Conservation (phyloP, 2,329 filamentous ascomycete genomes). For the Colletotrichum incanum region DNA sequence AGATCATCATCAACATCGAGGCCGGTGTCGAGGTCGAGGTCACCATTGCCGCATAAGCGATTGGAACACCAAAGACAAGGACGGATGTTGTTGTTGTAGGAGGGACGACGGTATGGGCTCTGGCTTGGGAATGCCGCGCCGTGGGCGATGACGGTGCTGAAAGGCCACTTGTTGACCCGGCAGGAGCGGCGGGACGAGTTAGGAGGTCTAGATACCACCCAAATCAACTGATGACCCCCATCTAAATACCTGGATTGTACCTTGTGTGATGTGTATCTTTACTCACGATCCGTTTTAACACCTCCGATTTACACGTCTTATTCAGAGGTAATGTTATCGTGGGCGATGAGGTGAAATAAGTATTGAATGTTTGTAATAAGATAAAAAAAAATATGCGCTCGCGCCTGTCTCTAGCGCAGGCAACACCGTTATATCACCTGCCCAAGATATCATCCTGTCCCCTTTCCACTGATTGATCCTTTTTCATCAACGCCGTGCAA, state of each 20-base stretch:
- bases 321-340: too few relatives aligned
- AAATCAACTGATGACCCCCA: conserved; percentile 36
- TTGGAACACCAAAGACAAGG: not conserved
- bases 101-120: conserved; percentile 37
- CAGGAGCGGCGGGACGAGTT: conserved; percentile 33
- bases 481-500: conserved; percentile 37
- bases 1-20: conserved; percentile 97
- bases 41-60: conserved; percentile 84
- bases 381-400: not conserved
- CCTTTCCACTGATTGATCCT: conserved; percentile 10
- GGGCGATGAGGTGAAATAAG: not conserved
- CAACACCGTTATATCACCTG: not conserved
- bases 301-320: not conserved
- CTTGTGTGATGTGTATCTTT: not conserved
- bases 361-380: not conserved
- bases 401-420: not conserved
- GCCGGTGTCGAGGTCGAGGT: conserved; percentile 95
- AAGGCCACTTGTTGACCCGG: conserved; percentile 2
- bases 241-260: not conserved
- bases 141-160: conserved; percentile 7
- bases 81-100: conserved; percentile 15
- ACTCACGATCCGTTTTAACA: not conserved
- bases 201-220: conserved; percentile 42
- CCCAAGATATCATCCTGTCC: not conserved
- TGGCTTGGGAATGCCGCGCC: conserved; percentile 28